A percentile compares a stretch with the other conserved stretches of the same genome.
Evolutionary conservation across 2,329 filamentous ascomycete genomes (phyloP).

Genomic region (Orbilia blumenaviensis): DNA sequence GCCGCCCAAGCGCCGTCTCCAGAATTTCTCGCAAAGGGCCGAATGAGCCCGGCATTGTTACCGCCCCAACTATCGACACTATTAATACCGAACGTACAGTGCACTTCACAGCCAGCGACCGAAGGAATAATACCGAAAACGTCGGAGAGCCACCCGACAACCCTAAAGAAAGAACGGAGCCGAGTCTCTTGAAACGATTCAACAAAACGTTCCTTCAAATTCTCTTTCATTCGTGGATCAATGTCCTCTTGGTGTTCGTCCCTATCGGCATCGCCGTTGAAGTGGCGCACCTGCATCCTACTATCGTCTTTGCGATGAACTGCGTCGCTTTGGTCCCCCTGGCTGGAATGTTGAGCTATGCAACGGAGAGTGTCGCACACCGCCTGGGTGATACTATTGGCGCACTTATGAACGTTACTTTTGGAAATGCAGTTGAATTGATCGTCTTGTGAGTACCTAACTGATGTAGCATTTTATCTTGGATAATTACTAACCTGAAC

Average conservation of each 20-base stretch:
- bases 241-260: conserved; percentile 79
- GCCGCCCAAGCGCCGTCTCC: conserved; percentile 18
- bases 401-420: conserved; percentile 78
- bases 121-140: conserved; percentile 45
- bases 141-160: conserved; percentile 49
- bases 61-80: conserved; percentile 32
- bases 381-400: conserved; percentile 77
- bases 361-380: conserved; percentile 77
- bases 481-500: conserved; percentile 49
- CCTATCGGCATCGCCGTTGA: conserved; percentile 77
- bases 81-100: conserved; percentile 36
- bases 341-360: conserved; percentile 75
- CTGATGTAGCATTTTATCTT: background rate
- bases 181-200: conserved; percentile 53
- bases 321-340: conserved; percentile 78
- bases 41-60: background rate
- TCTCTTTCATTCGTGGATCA: conserved; percentile 78
- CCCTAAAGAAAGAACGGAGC: conserved; percentile 45
- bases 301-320: conserved; percentile 76
- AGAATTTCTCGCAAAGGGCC: background rate
- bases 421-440: conserved; percentile 80
- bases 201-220: conserved; percentile 60
- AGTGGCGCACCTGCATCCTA: conserved; percentile 67
- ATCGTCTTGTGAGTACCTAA: conserved; percentile 72
- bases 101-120: conserved; percentile 44